A percentile compares a stretch with the other conserved stretches of the same genome.
These are phyloP conservation scores for Malus hybrid DNA, from an alignment of 331 rosid genomes.

Conservation along the genomic window DNA sequence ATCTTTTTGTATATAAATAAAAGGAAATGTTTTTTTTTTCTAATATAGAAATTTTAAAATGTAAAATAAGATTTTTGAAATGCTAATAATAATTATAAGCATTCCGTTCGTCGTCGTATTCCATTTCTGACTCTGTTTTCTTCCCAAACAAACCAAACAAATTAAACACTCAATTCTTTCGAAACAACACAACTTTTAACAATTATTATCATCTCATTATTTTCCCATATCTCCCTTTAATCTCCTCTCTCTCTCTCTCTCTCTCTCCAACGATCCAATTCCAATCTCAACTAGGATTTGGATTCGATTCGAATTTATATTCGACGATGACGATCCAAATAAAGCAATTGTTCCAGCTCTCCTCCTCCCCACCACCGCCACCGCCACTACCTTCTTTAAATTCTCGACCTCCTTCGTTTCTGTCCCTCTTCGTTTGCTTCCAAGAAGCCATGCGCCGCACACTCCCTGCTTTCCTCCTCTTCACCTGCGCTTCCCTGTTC, in stretches of 20 bases:
- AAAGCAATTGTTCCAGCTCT: neutral
- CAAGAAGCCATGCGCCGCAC: slow-evolving; percentile 36
- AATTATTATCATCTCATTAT: neutral
- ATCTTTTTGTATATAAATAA: neutral
- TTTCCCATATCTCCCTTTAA: neutral
- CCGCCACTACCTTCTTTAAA: neutral
- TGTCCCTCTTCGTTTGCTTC: neutral
- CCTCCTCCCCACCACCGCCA: neutral
- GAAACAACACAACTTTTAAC: too few relatives aligned
- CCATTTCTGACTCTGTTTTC: too few relatives aligned
- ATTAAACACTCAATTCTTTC: too few relatives aligned
- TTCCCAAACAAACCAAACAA: too few relatives aligned
- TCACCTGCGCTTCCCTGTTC: slow-evolving; percentile 20
- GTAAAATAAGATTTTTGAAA: too few relatives aligned
- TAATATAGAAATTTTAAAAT: too few relatives aligned
- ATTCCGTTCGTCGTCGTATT: too few relatives aligned
- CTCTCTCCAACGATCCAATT: neutral
- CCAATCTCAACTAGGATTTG: neutral
- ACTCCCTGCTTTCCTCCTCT: slow-evolving; percentile 21
- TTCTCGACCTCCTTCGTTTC: neutral
- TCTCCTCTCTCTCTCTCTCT: too few relatives aligned
- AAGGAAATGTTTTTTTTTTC: too few relatives aligned
- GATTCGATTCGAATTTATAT: neutral
- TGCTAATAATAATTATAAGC: too few relatives aligned
- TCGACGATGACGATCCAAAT: neutral